A percentile compares a stretch with the other conserved stretches of the same genome.
Evolutionary conservation across 139 green algal species (phyloP).

Genomic region (Desmodesmus armatus): DNA sequence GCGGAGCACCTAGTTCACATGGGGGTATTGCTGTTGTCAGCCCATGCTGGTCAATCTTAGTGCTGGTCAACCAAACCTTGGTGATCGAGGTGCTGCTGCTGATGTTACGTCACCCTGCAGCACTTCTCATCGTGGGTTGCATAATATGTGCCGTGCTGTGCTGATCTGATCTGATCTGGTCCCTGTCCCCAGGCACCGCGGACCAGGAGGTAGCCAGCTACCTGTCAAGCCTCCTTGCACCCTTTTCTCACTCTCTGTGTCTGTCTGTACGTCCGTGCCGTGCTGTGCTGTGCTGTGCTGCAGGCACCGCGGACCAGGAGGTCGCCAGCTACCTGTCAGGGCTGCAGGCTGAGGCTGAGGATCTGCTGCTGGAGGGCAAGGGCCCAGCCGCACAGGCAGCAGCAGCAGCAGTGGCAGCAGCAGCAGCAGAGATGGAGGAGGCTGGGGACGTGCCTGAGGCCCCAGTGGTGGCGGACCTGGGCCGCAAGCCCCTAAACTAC

Average conservation of each 20-base stretch:
- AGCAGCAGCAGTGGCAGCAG: slow-evolving; percentile 16
- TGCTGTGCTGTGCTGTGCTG: neutral
- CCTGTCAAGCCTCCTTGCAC: slow-evolving; percentile 5
- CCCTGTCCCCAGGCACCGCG: slow-evolving; percentile 16
- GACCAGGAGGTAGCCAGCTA: slow-evolving; percentile 21
- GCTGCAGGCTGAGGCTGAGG: slow-evolving; percentile 21
- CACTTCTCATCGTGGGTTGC: too few species aligned
- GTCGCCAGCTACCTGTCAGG: slow-evolving; percentile 4
- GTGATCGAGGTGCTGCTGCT: too few species aligned
- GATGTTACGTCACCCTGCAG: too few species aligned
- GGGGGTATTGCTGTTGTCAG: too few species aligned
- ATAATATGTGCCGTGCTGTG: neutral
- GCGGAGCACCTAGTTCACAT: too few species aligned
- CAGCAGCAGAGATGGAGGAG: slow-evolving; percentile 28
- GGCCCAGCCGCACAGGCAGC: slow-evolving; percentile 30
- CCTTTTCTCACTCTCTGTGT: too few species aligned
- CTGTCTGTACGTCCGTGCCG: too few species aligned
- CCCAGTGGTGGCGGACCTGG: slow-evolving; percentile 11
- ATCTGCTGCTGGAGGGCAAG: neutral
- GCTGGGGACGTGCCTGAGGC: slow-evolving; percentile 28
- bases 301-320: slow-evolving; percentile 27
- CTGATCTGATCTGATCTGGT: neutral
- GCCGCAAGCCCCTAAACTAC: neutral
- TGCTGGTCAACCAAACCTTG: too few species aligned
- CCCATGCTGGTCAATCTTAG: too few species aligned